Evolutionary conservation across 2,329 filamentous ascomycete genomes (phyloP), one percentile per base, ranked within the genome.

Genomic region (Thelonectria discophora): DNA sequence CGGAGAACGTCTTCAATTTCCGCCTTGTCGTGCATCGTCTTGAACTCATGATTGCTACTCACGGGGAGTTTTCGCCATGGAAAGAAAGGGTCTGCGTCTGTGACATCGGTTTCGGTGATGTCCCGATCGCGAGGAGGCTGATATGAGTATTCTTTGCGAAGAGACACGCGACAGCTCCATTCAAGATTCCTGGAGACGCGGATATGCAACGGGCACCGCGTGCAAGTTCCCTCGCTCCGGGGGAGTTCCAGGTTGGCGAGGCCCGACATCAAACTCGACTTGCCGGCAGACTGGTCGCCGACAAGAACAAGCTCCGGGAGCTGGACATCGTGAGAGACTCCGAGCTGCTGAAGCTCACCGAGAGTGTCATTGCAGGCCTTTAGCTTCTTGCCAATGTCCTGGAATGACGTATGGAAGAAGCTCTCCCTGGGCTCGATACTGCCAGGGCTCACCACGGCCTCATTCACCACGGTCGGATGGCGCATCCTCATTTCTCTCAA

Each of bases 251-350:
- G 88, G 4, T 89, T 90, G 0, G 84, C 82, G 48, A 91, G 84
- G 0, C 86, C 88, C 12, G 88, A 88, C 84, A 86, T 86, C 5
- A 86, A 72, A 27, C 80, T 93, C 0, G 89, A 93, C 73, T 97
- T 97, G 0, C 93, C 94, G 0, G 92, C 90, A 0, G 87, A 91
- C 71, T 97, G 93, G 50, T 97, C 93, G 0, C 93, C 93, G 0
- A 97, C 87, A 0, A 97, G 86, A 6, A 94, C 90, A 10, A 96
- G 87, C 67, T 93, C 92, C 0, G 93, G 92, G 0, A 97, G 79
- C 0, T 86, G 85, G 0, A 92, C 85, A 5, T 88, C 85, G 17
- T 90, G 86, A 51, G 90, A 88, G 1, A 97, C 88, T 0, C 90
- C 91, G 0, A 94, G 82, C 6, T 88, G 83, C 52, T 92, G 87